Conservation (phyloP, 2,329 filamentous ascomycete genomes). For the Shiraia bambusicola region DNA sequence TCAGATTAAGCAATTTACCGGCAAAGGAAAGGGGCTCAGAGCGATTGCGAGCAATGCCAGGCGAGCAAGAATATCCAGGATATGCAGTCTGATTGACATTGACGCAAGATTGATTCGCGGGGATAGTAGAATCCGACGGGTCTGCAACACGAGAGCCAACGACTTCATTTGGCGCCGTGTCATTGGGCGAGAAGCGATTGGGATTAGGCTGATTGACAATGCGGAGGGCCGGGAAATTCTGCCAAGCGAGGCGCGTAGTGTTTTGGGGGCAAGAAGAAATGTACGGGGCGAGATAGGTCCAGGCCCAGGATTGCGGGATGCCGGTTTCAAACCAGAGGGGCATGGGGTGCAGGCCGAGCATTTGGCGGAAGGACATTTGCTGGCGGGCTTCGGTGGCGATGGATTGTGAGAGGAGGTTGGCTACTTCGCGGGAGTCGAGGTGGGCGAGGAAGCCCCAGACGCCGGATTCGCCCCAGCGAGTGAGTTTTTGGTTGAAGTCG, state of each 20-base stretch:
- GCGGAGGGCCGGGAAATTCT: conserved; percentile 75
- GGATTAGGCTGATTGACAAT: conserved; percentile 78
- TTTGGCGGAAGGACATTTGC: conserved; percentile 82
- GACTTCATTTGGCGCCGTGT: conserved; percentile 64
- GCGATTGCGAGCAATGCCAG: conserved; percentile 68
- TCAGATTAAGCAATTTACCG: conserved; percentile 68
- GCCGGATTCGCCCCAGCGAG: conserved; percentile 75
- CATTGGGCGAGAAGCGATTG: conserved; percentile 64
- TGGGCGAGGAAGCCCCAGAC: conserved; percentile 81
- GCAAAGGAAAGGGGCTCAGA: conserved; percentile 72
- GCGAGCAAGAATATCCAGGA: conserved; percentile 60
- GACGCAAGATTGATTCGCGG: conserved; percentile 56
- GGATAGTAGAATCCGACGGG: conserved; percentile 52
- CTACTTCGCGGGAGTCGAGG: conserved; percentile 73
- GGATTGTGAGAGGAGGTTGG: conserved; percentile 70
- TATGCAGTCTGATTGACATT: conserved; percentile 57
- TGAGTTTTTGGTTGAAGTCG: conserved; percentile 85
- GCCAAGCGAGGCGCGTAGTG: conserved; percentile 76
- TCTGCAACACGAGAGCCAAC: conserved; percentile 61
- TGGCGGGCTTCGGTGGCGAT: conserved; percentile 79
- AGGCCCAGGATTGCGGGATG: conserved; percentile 81
- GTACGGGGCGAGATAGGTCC: conserved; percentile 79
- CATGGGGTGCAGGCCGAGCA: conserved; percentile 77
- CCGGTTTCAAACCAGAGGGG: conserved; percentile 79
- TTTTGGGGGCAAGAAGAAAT: conserved; percentile 73